A percentile compares a stretch with the other conserved stretches of the same genome.
Conservation (phyloP, 1,284 basidiomycete species). For the Lignosus rhinocerotis region DNA sequence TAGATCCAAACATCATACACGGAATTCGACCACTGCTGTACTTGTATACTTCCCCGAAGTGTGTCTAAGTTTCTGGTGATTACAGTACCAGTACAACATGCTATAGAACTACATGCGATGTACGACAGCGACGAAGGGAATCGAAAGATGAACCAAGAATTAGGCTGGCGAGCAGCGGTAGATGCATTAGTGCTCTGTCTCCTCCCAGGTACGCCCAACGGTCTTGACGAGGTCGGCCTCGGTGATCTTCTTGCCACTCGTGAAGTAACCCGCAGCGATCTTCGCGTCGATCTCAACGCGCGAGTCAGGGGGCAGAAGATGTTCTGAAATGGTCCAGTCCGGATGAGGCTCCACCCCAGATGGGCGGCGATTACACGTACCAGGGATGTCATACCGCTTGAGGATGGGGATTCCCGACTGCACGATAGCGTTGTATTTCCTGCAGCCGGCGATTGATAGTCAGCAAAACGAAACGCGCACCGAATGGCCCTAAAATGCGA, state of each 20-base stretch:
- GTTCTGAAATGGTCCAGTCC: conserved; percentile 41
- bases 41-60: background rate
- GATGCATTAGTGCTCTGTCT: conserved; percentile 60
- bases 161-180: too few species aligned
- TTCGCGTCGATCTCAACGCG: conserved; percentile 96
- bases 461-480: background rate
- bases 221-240: conserved; percentile 82
- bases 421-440: conserved; percentile 95
- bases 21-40: background rate
- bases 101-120: conserved; percentile 14
- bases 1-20: background rate
- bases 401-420: conserved; percentile 84
- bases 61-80: conserved; percentile 1
- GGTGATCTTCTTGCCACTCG: conserved; percentile 73
- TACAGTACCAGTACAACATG: conserved; percentile 17
- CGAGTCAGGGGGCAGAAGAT: conserved; percentile 88
- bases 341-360: background rate
- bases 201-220: conserved; percentile 88
- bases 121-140: background rate
- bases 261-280: conserved; percentile 92
- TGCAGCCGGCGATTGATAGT: conserved; percentile 29
- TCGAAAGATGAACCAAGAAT: too few species aligned
- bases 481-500: too few species aligned
- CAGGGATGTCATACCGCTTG: conserved; percentile 84
- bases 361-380: conserved; percentile 35